Evolutionary conservation across 2,329 filamentous ascomycete genomes (phyloP).

Genomic region (Monilinia fructicola): DNA sequence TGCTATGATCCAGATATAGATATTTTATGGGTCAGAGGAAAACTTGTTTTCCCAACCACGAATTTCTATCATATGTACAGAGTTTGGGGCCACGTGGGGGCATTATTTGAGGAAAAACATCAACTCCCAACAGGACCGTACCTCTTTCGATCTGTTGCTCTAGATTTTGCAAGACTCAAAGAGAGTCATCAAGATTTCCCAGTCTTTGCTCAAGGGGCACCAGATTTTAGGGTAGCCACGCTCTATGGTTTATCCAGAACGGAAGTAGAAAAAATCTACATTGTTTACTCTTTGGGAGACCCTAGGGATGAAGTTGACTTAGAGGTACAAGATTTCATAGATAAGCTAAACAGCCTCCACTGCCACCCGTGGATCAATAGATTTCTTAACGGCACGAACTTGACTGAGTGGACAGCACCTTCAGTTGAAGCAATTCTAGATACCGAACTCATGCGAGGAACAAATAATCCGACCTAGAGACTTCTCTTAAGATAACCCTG

Average conservation of each 20-base stretch:
- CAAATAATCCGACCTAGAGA: too few relatives aligned
- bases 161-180: neutral
- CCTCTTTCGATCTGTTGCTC: neutral
- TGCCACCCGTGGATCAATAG: neutral
- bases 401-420: neutral
- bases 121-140: neutral
- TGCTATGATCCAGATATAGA: neutral
- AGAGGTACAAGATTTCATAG: neutral
- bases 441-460: too few relatives aligned
- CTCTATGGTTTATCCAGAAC: neutral
- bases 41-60: neutral
- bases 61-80: too few relatives aligned
- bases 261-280: neutral
- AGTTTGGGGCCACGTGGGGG: neutral
- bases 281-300: constrained; percentile 20
- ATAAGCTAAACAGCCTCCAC: neutral
- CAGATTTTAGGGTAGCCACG: too few relatives aligned
- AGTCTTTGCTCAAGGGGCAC: too few relatives aligned
- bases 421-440: neutral
- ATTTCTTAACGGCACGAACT: neutral
- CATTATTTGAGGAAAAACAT: neutral
- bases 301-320: neutral
- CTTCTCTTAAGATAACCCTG: too few relatives aligned
- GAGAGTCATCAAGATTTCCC: too few relatives aligned
- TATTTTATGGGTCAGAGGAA: neutral